Conservation (phyloP, 306 rosid genomes). For the Fragaria ananassa region DNA sequence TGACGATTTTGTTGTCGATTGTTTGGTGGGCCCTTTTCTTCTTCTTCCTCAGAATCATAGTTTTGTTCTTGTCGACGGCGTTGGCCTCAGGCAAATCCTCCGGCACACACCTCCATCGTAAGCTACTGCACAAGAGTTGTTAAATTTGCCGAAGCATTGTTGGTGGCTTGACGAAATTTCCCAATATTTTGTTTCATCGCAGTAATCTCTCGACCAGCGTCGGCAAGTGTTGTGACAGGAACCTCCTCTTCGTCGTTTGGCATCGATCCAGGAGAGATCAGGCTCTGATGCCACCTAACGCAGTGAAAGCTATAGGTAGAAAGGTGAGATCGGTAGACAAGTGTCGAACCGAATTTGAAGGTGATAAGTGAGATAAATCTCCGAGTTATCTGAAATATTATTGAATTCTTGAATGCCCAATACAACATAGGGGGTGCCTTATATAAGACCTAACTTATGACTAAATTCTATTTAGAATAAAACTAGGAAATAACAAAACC, state of each 20-base stretch:
- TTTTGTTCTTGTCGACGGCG: neutral
- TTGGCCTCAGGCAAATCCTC: neutral
- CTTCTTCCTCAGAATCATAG: neutral
- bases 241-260: neutral
- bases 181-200: neutral
- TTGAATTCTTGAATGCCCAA: no score
- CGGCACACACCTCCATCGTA: neutral
- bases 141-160: neutral
- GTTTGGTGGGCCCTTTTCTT: neutral
- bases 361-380: no score
- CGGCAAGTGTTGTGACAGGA: neutral
- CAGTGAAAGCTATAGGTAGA: no score
- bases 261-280: neutral
- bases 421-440: no score
- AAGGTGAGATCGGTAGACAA: no score
- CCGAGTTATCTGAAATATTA: no score
- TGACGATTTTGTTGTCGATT: neutral
- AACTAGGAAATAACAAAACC: no score
- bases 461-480: no score
- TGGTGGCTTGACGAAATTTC: neutral
- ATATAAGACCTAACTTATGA: no score
- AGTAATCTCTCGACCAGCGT: neutral
- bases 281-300: neutral
- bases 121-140: neutral
- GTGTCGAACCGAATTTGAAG: no score